A percentile compares a stretch with the other conserved stretches of the same genome.
Evolutionary conservation across 108 stramenopile species (phyloP).

Genomic region (Pinguiococcus pyrenoidosus): DNA sequence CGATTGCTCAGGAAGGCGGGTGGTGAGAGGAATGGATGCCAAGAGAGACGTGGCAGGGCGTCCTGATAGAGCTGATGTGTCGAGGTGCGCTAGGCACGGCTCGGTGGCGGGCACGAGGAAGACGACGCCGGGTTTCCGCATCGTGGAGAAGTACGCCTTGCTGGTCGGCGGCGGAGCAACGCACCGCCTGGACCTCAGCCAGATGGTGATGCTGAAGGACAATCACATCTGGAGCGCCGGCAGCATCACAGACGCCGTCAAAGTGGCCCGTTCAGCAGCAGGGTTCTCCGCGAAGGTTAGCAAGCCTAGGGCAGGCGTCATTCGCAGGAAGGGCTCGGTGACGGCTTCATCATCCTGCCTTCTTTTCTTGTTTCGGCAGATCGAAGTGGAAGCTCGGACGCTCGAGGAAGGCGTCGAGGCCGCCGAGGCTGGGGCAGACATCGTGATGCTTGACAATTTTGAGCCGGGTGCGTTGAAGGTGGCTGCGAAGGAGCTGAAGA

Average conservation of each 20-base stretch:
- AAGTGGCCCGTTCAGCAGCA: constrained; percentile 58
- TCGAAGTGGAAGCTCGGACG: constrained; percentile 63
- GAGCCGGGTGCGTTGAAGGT: constrained; percentile 52
- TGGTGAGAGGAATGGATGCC: too few species aligned
- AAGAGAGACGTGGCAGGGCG: too few species aligned
- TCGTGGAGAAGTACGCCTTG: constrained; percentile 96
- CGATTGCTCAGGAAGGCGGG: constrained; percentile 31
- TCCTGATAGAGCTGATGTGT: too few species aligned
- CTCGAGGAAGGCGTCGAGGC: constrained; percentile 82
- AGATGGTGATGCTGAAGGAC: constrained; percentile 99
- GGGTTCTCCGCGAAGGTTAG: constrained; percentile 83
- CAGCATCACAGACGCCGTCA: constrained; percentile 68
- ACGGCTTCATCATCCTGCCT: not conserved
- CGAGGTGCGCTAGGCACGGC: too few species aligned
- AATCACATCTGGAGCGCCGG: constrained; percentile 86
- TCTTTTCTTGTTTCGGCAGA: not conserved
- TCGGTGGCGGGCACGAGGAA: constrained; percentile 91
- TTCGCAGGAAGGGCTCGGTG: not conserved
- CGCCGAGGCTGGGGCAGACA: constrained; percentile 35
- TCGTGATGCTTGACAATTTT: constrained; percentile 98
- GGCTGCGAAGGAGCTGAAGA: constrained; percentile 68
- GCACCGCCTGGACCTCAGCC: constrained; percentile 81
- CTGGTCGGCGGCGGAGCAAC: constrained; percentile 89
- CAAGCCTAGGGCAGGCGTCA: not conserved
- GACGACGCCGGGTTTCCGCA: constrained; percentile 83